Evolutionary conservation across 352 stramenopile genomes (phyloP).

Genomic region (Pythium myriotylum): DNA sequence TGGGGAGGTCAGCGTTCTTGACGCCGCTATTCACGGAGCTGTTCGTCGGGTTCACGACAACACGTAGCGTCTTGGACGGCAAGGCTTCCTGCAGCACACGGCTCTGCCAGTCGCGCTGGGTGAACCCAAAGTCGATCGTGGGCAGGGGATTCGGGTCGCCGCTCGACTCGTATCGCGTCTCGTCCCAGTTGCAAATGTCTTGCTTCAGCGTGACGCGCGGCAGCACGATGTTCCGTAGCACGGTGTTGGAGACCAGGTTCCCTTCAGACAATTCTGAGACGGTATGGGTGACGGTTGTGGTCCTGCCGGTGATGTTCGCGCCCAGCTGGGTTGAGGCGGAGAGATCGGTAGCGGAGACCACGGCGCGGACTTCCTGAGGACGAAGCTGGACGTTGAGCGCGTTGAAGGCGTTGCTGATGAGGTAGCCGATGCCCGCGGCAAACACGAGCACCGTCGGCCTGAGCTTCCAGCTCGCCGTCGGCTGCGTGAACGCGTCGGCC

Average conservation of each 20-base stretch:
- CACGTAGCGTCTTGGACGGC: background rate
- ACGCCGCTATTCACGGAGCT: background rate
- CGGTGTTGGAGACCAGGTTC: too few species aligned
- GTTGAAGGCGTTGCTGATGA: conserved; percentile 17
- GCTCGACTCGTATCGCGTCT: background rate
- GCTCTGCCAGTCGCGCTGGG: conserved; percentile 16
- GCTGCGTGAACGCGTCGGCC: background rate
- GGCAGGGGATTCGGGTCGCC: too few species aligned
- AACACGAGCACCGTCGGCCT: background rate
- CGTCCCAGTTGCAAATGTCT: conserved; percentile 3
- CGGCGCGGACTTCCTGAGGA: background rate
- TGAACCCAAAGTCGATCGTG: conserved; percentile 6
- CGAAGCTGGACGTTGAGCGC: conserved; percentile 22
- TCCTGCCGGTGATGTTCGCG: background rate
- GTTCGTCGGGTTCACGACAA: conserved; percentile 19
- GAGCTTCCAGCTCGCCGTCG: background rate
- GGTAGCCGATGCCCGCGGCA: background rate
- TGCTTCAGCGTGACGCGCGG: background rate
- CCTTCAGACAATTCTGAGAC: background rate
- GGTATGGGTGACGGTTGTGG: background rate
- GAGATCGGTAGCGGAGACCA: conserved; percentile 2
- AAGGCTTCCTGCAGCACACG: conserved; percentile 4
- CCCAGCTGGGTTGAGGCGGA: background rate
- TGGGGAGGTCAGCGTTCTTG: conserved; percentile 7
- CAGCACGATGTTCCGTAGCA: too few species aligned